These are phyloP conservation scores for Pholiota molesta DNA, from an alignment of 768 basidiomycete genomes.

Conservation along the genomic window DNA sequence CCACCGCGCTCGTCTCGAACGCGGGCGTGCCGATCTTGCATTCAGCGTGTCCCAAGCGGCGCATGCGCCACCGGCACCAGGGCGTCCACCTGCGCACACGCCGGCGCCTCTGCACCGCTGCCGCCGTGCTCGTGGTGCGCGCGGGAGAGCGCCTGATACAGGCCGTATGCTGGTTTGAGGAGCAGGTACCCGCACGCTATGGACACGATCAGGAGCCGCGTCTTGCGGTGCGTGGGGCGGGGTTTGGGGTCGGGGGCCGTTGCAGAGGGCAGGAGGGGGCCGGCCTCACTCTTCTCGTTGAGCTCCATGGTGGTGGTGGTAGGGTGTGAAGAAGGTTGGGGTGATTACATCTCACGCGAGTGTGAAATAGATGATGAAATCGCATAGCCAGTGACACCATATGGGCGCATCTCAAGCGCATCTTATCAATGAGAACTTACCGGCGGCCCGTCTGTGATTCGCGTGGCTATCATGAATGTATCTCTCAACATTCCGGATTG, in stretches of 20 bases:
- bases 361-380: slow-evolving; percentile 2
- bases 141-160: not conserved
- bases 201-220: too few relatives aligned
- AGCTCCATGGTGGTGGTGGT: not conserved
- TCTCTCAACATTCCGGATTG: too few relatives aligned
- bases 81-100: slow-evolving; percentile 40
- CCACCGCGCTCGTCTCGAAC: slow-evolving; percentile 44
- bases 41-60: slow-evolving; percentile 38
- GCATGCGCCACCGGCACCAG: slow-evolving; percentile 43
- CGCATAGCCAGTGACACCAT: not conserved
- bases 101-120: not conserved
- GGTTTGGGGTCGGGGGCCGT: not conserved
- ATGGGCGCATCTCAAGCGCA: not conserved
- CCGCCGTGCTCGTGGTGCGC: not conserved
- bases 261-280: not conserved
- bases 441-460: not conserved
- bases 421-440: not conserved
- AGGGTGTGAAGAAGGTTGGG: not conserved
- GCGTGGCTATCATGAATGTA: not conserved
- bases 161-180: not conserved
- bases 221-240: not conserved
- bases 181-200: not conserved
- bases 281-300: not conserved
- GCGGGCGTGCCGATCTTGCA: slow-evolving; percentile 33
- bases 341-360: not conserved